phyloP scores from a whole-genome alignment of 164 flowering plant genomes.

The Liquidambar formosana region DNA sequence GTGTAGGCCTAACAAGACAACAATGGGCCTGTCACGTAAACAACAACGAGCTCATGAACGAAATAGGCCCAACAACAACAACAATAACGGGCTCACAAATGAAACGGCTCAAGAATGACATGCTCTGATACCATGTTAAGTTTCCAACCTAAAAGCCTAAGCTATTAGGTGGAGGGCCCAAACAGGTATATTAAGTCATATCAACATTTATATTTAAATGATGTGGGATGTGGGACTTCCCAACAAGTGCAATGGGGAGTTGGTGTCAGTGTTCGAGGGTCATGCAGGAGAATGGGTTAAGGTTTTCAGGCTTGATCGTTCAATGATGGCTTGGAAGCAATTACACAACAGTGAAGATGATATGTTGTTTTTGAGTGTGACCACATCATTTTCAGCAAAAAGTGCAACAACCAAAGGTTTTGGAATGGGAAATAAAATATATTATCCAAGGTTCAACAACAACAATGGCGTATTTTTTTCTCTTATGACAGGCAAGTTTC shows the following conservation, averaged over 20 bases:
- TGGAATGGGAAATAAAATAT: neutral
- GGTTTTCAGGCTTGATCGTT: neutral
- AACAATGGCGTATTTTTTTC: neutral
- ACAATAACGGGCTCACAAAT: too few species aligned
- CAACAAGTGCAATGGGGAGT: neutral
- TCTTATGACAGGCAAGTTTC: neutral
- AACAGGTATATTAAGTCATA: too few species aligned
- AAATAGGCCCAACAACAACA: too few species aligned
- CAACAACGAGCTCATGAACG: too few species aligned
- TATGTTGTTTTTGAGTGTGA: neutral
- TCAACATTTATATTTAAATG: too few species aligned
- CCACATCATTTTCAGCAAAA: neutral
- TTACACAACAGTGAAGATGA: neutral
- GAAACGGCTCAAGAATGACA: too few species aligned
- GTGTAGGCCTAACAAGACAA: too few species aligned
- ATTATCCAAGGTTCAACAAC: neutral
- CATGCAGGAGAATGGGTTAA: neutral
- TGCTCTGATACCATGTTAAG: too few species aligned
- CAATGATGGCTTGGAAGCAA: neutral
- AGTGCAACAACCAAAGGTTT: neutral
- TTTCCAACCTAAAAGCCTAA: too few species aligned
- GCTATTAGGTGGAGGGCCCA: too few species aligned
- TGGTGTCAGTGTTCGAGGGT: neutral
- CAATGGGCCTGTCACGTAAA: too few species aligned
- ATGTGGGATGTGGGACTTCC: too few species aligned